Percentiles rank a stretch among this genome's conserved stretches.
These are phyloP conservation scores for Middelhovenomyces tepae DNA, from an alignment of 805 yeast genomes.

Conservation along the genomic window DNA sequence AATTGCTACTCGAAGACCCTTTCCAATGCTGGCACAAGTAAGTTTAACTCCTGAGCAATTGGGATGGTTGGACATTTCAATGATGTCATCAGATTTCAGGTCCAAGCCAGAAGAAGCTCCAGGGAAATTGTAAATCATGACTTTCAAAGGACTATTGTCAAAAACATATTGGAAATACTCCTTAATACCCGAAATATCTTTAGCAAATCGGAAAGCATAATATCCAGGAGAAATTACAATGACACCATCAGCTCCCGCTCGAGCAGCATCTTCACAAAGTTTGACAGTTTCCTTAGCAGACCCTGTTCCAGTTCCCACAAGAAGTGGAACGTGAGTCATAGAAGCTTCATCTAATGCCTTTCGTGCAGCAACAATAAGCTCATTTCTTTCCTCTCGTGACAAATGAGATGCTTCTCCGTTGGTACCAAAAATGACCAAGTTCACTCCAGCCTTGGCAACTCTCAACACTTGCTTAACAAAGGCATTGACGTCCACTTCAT, in stretches of 20 bases:
- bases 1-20: slow-evolving; percentile 1
- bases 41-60: slow-evolving; percentile 31
- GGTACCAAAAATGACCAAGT: slow-evolving; percentile 16
- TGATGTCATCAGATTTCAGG: slow-evolving; percentile 29
- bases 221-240: slow-evolving; percentile 34
- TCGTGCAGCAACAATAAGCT: slow-evolving; percentile 16
- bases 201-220: slow-evolving; percentile 34
- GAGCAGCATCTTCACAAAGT: slow-evolving; percentile 14
- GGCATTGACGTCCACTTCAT: background rate
- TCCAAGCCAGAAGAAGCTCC: slow-evolving; percentile 33
- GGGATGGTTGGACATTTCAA: slow-evolving; percentile 26
- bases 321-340: slow-evolving; percentile 30
- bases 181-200: slow-evolving; percentile 34
- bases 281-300: slow-evolving; percentile 33
- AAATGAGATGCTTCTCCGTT: slow-evolving; percentile 27
- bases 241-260: slow-evolving; percentile 15
- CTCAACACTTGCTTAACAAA: slow-evolving; percentile 13
- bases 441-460: slow-evolving; percentile 15
- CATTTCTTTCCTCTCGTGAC: slow-evolving; percentile 33
- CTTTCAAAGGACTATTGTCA: slow-evolving; percentile 31
- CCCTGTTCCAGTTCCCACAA: slow-evolving; percentile 40
- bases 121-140: slow-evolving; percentile 36
- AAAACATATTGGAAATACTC: slow-evolving; percentile 36
- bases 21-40: slow-evolving; percentile 6
- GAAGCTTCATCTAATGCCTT: slow-evolving; percentile 26